A percentile compares a stretch with the other conserved stretches of the same genome.
These are phyloP conservation scores for Leptomonas seymouri DNA, from an alignment of 208 protist genomes.

Conservation along the genomic window DNA sequence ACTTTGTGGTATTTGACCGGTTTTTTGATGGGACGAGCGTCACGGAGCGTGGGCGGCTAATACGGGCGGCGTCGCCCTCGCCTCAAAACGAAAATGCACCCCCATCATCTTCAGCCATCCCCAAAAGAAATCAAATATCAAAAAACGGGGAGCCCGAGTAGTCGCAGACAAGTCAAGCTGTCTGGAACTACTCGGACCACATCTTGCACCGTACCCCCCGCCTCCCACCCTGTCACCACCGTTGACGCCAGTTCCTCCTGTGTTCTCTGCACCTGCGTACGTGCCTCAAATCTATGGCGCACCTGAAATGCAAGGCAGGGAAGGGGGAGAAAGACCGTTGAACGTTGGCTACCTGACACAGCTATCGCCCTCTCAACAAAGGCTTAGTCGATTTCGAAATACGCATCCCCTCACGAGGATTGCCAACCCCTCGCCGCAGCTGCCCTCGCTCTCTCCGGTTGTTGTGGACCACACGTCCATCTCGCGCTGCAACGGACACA, in stretches of 20 bases:
- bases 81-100: neutral
- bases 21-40: constrained; percentile 81
- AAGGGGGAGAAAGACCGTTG: neutral
- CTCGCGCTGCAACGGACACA: neutral
- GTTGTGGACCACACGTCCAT: neutral
- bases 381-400: neutral
- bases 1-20: constrained; percentile 92
- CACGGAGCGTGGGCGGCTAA: constrained; percentile 49
- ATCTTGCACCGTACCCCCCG: neutral
- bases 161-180: neutral
- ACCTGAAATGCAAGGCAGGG: neutral
- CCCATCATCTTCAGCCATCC: neutral
- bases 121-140: neutral
- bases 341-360: neutral
- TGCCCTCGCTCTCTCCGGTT: constrained; percentile 11
- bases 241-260: too few relatives aligned
- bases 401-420: neutral
- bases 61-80: constrained; percentile 17
- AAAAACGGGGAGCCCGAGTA: constrained; percentile 36
- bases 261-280: neutral
- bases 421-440: neutral
- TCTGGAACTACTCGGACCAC: constrained; percentile 3
- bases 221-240: neutral
- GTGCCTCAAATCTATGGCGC: neutral
- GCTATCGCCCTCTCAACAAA: neutral